Evolutionary conservation across 129 eudicot genomes (phyloP).

Genomic region (Centaurea solstitialis): DNA sequence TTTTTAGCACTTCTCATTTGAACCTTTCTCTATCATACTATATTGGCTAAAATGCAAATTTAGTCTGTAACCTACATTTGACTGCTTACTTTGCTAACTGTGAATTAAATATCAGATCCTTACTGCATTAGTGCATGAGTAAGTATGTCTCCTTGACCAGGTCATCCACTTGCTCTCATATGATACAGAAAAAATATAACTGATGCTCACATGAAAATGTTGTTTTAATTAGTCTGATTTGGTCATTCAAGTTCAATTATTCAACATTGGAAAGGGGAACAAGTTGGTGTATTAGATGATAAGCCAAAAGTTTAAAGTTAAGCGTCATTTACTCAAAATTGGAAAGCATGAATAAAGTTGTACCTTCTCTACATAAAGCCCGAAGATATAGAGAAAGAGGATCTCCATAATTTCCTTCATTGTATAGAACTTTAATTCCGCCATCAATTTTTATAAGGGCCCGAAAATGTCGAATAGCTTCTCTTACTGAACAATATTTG

Average conservation of each 20-base stretch:
- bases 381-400: slow-evolving; percentile 97
- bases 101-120: background rate
- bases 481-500: slow-evolving; percentile 78
- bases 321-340: slow-evolving; percentile 4
- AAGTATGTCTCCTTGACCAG: background rate
- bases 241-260: background rate
- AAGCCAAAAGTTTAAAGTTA: background rate
- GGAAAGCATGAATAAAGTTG: slow-evolving; percentile 4
- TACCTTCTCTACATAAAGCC: slow-evolving; percentile 91
- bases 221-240: background rate
- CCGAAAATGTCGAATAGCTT: slow-evolving; percentile 97
- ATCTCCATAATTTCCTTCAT: slow-evolving; percentile 82
- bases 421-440: slow-evolving; percentile 67
- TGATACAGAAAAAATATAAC: too few species aligned
- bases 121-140: background rate
- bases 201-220: background rate
- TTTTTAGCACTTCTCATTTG: too few species aligned
- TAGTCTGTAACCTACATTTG: background rate
- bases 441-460: slow-evolving; percentile 72
- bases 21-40: background rate
- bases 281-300: background rate
- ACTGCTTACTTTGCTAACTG: background rate
- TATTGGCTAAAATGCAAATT: background rate
- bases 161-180: too few species aligned
- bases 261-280: background rate